Conservation (phyloP, 441 rosid genomes). For the Mallotus japonicus region DNA sequence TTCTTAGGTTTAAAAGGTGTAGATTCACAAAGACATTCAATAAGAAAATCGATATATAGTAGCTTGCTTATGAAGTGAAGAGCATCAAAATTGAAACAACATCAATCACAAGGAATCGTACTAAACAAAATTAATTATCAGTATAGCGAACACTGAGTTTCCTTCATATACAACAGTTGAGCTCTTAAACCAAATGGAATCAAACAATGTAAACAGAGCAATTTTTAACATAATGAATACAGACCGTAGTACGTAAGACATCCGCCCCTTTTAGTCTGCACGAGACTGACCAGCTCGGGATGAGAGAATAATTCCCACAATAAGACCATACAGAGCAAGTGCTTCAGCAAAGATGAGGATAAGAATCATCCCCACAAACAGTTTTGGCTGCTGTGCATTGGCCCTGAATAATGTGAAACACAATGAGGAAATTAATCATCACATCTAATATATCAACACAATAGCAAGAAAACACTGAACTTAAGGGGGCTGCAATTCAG, state of each 20-base stretch:
- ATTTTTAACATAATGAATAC: not conserved
- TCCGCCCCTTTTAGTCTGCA: constrained; percentile 40
- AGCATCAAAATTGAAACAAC: no score
- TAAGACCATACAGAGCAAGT: constrained; percentile 75
- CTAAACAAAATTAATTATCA: not conserved
- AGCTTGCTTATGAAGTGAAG: no score
- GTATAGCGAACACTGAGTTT: not conserved
- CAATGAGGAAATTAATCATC: no score
- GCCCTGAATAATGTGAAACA: constrained; percentile 41
- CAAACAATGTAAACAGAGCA: constrained; percentile 4
- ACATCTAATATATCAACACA: no score
- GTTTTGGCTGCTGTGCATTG: constrained; percentile 89
- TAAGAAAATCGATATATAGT: no score
- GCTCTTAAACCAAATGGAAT: not conserved
- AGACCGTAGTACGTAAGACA: constrained; percentile 44
- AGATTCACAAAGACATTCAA: no score
- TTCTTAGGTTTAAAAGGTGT: no score
- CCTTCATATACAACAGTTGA: constrained; percentile 9
- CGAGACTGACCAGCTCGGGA: constrained; percentile 88
- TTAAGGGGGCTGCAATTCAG: not conserved
- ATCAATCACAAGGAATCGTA: no score
- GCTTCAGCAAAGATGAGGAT: constrained; percentile 87
- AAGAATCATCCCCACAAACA: constrained; percentile 85
- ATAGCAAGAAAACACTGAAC: no score
- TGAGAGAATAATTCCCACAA: constrained; percentile 80